Conservation (phyloP, 306 rosid genomes). For the Cucumis melo region DNA sequence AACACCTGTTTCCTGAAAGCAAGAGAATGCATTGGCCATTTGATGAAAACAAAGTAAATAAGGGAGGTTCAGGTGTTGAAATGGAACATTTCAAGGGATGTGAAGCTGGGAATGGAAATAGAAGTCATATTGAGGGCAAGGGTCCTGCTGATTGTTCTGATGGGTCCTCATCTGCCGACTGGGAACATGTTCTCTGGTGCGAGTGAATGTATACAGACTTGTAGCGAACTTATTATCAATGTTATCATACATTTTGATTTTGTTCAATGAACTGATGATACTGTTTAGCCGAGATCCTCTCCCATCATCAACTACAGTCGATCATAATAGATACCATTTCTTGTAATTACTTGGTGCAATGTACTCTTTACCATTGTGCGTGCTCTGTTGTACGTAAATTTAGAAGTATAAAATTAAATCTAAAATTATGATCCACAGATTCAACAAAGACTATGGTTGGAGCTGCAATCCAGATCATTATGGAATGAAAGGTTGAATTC, state of each 20-base stretch:
- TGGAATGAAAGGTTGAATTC: not conserved
- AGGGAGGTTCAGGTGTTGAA: not conserved
- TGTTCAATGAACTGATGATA: not conserved
- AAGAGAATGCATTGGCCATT: constrained; percentile 18
- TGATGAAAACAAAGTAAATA: not conserved
- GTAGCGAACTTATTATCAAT: not conserved
- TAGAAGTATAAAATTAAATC: no score
- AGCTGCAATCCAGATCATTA: not conserved
- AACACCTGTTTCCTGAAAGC: constrained; percentile 14
- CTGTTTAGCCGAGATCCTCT: not conserved
- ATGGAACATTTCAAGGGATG: not conserved
- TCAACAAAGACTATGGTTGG: not conserved
- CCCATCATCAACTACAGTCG: not conserved
- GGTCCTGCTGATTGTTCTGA: constrained; percentile 27
- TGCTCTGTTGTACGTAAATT: no score
- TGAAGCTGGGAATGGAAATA: constrained; percentile 14
- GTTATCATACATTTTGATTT: not conserved
- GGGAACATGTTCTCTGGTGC: constrained; percentile 50
- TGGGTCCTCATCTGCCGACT: constrained; percentile 50
- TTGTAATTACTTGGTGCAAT: not conserved
- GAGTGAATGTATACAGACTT: not conserved
- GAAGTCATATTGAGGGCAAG: constrained; percentile 11
- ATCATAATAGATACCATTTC: not conserved
- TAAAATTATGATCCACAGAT: not conserved
- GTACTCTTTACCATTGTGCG: not conserved